These are phyloP conservation scores for Tolypocladium pustulatum DNA, from an alignment of 2,329 filamentous ascomycete genomes.

Conservation along the genomic window DNA sequence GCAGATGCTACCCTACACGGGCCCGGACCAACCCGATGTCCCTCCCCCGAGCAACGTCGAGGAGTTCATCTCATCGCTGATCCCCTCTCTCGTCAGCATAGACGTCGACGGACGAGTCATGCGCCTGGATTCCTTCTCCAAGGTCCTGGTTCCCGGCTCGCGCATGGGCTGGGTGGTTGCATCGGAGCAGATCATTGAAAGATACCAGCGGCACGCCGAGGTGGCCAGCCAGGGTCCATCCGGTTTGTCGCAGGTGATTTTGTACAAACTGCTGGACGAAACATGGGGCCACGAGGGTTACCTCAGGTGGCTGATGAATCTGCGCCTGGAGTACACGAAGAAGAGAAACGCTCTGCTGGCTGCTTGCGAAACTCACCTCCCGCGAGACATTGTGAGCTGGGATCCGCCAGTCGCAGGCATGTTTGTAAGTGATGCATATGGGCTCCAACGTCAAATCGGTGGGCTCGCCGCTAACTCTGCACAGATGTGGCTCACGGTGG, in stretches of 20 bases:
- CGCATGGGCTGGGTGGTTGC: conserved; percentile 84
- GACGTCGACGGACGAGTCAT: conserved; percentile 82
- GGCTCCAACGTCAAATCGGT: background rate
- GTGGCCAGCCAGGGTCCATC: conserved; percentile 75
- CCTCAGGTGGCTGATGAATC: conserved; percentile 75
- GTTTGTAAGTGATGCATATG: conserved; percentile 55
- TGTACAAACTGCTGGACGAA: conserved; percentile 87
- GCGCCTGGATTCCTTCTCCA: conserved; percentile 88
- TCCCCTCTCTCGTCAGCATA: conserved; percentile 65
- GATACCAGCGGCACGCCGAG: conserved; percentile 75
- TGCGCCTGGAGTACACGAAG: conserved; percentile 71
- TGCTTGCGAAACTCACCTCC: conserved; percentile 71
- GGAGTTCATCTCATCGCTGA: conserved; percentile 55
- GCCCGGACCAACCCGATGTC: conserved; percentile 35
- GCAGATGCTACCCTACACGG: conserved; percentile 70
- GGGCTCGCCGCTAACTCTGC: background rate
- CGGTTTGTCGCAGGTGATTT: conserved; percentile 71
- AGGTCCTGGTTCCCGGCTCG: conserved; percentile 75
- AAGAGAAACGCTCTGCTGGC: conserved; percentile 66
- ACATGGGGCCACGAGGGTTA: conserved; percentile 90
- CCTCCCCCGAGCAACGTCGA: conserved; percentile 51
- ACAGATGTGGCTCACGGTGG: conserved; percentile 63
- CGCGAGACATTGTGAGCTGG: conserved; percentile 68
- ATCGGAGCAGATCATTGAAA: conserved; percentile 72
- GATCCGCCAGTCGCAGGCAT: conserved; percentile 75